Evolutionary conservation across 2,329 filamentous ascomycete species (phyloP).

Genomic region (Chalaropsis ovoidea): DNA sequence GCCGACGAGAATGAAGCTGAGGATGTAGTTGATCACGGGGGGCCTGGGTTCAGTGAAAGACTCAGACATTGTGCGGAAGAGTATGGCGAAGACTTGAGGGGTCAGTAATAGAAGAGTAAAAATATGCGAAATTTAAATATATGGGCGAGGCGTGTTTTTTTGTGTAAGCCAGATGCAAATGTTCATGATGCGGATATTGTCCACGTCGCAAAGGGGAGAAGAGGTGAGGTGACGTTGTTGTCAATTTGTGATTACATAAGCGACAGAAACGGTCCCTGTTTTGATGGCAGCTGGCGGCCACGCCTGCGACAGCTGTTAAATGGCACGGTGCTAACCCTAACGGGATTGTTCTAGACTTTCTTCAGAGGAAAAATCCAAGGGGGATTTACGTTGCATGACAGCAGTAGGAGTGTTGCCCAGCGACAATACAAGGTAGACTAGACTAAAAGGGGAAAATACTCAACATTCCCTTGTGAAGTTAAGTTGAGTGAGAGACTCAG

Average conservation of each 20-base stretch:
- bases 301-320: no score
- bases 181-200: not conserved
- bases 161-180: not conserved
- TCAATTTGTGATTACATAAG: not conserved
- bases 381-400: not conserved
- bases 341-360: not conserved
- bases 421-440: not conserved
- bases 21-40: conserved; percentile 65
- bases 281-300: not conserved
- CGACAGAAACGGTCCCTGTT: not conserved
- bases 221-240: not conserved
- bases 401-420: not conserved
- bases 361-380: not conserved
- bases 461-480: not conserved
- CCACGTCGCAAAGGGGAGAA: not conserved
- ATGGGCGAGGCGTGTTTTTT: not conserved
- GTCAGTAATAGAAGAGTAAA: no score
- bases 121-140: no score
- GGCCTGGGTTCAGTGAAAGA: conserved; percentile 31
- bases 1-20: conserved; percentile 83
- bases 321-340: not conserved
- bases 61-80: not conserved
- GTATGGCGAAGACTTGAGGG: not conserved
- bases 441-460: not conserved
- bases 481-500: no score